Conservation (phyloP, 371 early-diverging fungal genomes). For the Circinella umbellata region DNA sequence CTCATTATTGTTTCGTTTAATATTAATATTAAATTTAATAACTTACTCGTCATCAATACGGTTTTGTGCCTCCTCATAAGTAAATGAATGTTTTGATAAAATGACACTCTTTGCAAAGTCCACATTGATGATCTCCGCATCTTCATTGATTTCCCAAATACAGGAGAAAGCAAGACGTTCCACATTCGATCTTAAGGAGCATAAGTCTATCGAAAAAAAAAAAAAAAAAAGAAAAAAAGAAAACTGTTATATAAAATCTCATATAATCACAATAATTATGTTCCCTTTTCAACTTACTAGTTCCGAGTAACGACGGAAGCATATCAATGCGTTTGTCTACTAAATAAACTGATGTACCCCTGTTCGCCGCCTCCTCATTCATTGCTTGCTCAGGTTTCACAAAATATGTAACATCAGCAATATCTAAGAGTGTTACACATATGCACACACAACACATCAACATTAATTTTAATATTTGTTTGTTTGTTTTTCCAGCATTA, state of each 20-base stretch:
- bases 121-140: conserved; percentile 78
- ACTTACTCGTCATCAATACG: conserved; percentile 86
- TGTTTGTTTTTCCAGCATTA: too few relatives aligned
- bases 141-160: conserved; percentile 76
- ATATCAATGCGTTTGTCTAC: conserved; percentile 97
- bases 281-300: conserved; percentile 54
- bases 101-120: conserved; percentile 92
- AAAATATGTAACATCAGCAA: conserved; percentile 99
- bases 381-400: conserved; percentile 85
- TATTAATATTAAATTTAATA: neutral
- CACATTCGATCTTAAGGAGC: conserved; percentile 89
- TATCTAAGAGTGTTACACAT: conserved; percentile 57
- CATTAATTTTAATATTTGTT: too few relatives aligned
- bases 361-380: conserved; percentile 87
- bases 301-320: conserved; percentile 90
- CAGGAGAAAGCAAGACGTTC: conserved; percentile 94
- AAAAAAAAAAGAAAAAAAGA: conserved; percentile 1
- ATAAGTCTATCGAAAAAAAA: conserved; percentile 64
- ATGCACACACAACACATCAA: too few relatives aligned
- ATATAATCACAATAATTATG: neutral
- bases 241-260: neutral
- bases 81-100: conserved; percentile 91
- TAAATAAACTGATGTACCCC: conserved; percentile 96
- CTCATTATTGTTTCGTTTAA: too few relatives aligned
- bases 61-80: conserved; percentile 97